Conservation (phyloP, 208 protist genomes). For the Dictyostelium gargantuum region DNA sequence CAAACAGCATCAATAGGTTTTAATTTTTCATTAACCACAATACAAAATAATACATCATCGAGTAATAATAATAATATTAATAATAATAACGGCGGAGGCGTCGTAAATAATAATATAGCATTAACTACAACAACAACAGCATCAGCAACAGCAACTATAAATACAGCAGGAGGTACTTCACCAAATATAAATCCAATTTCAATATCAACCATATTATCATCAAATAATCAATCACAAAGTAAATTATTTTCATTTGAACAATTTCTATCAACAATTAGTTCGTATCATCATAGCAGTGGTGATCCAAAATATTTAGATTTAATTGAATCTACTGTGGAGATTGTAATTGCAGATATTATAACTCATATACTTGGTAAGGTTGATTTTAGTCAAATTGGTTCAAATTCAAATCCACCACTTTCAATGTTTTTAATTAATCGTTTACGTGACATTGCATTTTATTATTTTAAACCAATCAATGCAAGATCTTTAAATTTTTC, state of each 20-base stretch:
- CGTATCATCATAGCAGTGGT: not conserved
- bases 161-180: not conserved
- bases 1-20: not conserved
- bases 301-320: slow-evolving; percentile 41
- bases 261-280: not conserved
- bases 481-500: slow-evolving; percentile 1
- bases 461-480: slow-evolving; percentile 45
- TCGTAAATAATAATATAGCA: not conserved
- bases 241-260: slow-evolving; percentile 46
- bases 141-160: not conserved
- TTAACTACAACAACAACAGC: not conserved
- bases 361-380: slow-evolving; percentile 42
- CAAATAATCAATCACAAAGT: not conserved
- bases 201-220: not conserved
- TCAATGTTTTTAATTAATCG: slow-evolving; percentile 2
- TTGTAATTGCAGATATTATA: slow-evolving; percentile 49
- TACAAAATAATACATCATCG: not conserved
- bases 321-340: slow-evolving; percentile 34
- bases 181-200: not conserved
- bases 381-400: not conserved
- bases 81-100: too few relatives aligned
- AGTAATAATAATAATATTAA: not conserved
- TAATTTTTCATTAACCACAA: not conserved
- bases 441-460: slow-evolving; percentile 51
- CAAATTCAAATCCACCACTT: not conserved